Percentiles rank a stretch among this genome's conserved stretches.
Conservation (phyloP, 2,329 filamentous ascomycete genomes). For the Calonectria pauciramosa region DNA sequence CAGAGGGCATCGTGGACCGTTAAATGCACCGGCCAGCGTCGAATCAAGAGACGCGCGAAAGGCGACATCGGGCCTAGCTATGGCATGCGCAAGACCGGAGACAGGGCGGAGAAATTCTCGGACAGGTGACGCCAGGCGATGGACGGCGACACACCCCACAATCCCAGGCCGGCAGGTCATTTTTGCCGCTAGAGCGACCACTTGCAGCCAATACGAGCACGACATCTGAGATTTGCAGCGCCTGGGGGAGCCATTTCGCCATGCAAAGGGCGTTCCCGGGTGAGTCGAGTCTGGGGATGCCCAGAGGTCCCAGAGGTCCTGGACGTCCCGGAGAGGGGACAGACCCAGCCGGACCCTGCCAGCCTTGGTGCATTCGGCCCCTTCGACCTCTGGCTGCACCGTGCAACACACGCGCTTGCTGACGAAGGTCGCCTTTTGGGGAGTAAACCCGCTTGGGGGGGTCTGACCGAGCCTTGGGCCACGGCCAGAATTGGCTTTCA, state of each 20-base stretch:
- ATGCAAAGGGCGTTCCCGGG: conserved; percentile 1
- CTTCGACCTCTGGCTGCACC: background rate
- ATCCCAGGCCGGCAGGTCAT: conserved; percentile 22
- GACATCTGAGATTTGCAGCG: conserved; percentile 14
- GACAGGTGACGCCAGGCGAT: conserved; percentile 35
- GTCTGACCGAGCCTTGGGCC: conserved; percentile 9
- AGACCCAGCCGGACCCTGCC: no score
- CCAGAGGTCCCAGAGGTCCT: background rate
- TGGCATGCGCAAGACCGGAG: conserved; percentile 36
- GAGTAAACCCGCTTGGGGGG: conserved; percentile 15
- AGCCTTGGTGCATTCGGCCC: background rate
- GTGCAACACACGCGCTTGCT: background rate
- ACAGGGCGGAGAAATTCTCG: conserved; percentile 49
- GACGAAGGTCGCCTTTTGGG: conserved; percentile 12
- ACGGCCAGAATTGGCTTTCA: conserved; percentile 37
- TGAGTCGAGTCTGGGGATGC: conserved; percentile 15
- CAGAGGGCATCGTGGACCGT: conserved; percentile 32
- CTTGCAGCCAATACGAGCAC: conserved; percentile 21
- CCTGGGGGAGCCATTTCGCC: background rate
- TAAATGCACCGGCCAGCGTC: conserved; percentile 33
- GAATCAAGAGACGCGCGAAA: conserved; percentile 44
- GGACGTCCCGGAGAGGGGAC: background rate
- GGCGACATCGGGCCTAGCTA: conserved; percentile 48
- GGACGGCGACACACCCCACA: conserved; percentile 29
- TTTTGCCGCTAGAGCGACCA: conserved; percentile 9